These are phyloP conservation scores for Hymenoscyphus infarciens DNA, from an alignment of 2,329 filamentous ascomycete species.

Conservation along the genomic window DNA sequence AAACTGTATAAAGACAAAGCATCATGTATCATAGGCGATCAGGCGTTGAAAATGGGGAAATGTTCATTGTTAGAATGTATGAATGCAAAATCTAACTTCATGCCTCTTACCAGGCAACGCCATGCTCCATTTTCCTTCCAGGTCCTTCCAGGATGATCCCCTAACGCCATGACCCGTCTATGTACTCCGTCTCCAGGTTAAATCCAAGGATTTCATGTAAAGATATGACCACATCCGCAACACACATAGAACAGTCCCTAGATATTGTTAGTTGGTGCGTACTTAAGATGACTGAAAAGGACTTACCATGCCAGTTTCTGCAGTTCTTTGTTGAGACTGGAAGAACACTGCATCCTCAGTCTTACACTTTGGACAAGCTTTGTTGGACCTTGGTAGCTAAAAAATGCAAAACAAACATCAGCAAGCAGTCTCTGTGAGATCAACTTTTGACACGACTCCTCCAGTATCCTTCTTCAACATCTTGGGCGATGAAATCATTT, in stretches of 20 bases:
- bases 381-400: constrained; percentile 88
- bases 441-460: constrained; percentile 14
- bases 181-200: constrained; percentile 8
- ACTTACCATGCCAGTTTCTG: constrained; percentile 96
- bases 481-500: constrained; percentile 7
- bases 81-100: background rate
- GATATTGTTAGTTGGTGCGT: constrained; percentile 27
- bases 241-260: constrained; percentile 94
- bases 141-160: constrained; percentile 7
- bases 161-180: constrained; percentile 14
- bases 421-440: constrained; percentile 30
- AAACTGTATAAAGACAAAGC: constrained; percentile 18
- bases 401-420: constrained; percentile 41
- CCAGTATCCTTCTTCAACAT: constrained; percentile 14
- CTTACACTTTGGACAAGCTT: constrained; percentile 78
- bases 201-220: constrained; percentile 44
- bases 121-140: constrained; percentile 8
- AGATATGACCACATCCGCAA: constrained; percentile 89
- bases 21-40: constrained; percentile 32
- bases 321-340: constrained; percentile 95
- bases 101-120: background rate
- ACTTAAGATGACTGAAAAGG: constrained; percentile 2
- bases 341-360: constrained; percentile 96
- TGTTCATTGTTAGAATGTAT: background rate
- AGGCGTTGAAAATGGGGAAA: constrained; percentile 23